Base-by-base conservation (phyloP, 352 stramenopile species). In the Pythium dissimile region DNA sequence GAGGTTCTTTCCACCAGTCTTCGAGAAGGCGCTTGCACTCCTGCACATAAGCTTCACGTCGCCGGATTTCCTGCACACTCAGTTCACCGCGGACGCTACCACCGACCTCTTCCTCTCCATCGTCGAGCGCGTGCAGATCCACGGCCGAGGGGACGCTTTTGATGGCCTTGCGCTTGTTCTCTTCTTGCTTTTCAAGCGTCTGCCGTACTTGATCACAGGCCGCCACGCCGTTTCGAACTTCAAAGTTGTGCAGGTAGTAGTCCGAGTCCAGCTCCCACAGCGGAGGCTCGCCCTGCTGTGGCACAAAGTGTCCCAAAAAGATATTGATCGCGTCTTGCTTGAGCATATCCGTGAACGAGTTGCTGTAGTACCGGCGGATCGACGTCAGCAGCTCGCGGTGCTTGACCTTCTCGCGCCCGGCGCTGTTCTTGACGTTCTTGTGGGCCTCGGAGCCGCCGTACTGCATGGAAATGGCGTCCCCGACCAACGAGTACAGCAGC, bases 301-400 rank as follows among this genome's bases (percentile, higher is more conserved):
- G 91, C 9, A 92, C 71, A 56, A 95, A 96, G 32, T 94, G 95
- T 0, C 97, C 97, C 21, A 99, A 73, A 64, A 99, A 99, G 10
- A 99, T 86, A 67, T 99, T 99, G 75, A 99, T 99, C 13, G 96
- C 94, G 74, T 99, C 97, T 77, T 99, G 96, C 71, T 99, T 99
- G 5, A 97, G 79, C 16, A 89, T 95, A 77, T 99, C 97, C 0
- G 96, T 99, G 69, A 99, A 99, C 18, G 96, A 97, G 65, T 99
- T 99, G 74, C 92, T 99, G 71, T 99, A 99, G 74, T 99, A 99
- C 27, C 97, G 79, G 48, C 97, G 83, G 52, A 99, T 99, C 3
- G 96, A 99, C 15, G 97, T 99, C 8, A 99, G 77, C 3, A 99
- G 73, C 64, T 99, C 95, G 54, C 97, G 96, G 50, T 98, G 93